Conservation (phyloP, 192 early-diverging fungal genomes). For the Umbelopsis vinacea region DNA sequence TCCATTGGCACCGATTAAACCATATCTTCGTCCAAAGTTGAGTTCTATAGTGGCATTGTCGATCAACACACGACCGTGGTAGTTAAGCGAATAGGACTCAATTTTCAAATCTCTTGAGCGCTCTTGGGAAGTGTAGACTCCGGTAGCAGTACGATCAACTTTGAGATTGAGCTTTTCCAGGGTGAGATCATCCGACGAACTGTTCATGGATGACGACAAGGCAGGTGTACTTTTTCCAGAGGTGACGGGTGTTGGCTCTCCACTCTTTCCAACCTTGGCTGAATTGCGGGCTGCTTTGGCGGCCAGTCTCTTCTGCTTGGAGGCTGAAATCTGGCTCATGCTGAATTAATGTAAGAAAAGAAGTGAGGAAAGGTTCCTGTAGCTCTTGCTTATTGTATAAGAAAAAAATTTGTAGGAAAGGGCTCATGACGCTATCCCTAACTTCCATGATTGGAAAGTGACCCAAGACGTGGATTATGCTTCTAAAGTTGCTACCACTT, state of each 20-base stretch:
- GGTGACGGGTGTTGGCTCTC: constrained; percentile 31
- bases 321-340: constrained; percentile 51
- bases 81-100: constrained; percentile 87
- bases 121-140: constrained; percentile 85
- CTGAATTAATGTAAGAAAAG: not conserved
- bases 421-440: constrained; percentile 6
- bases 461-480: not conserved
- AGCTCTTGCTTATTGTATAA: not conserved
- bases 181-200: constrained; percentile 45
- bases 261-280: constrained; percentile 36
- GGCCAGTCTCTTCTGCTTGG: constrained; percentile 77
- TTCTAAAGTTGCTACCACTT: not conserved
- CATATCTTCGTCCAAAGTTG: constrained; percentile 92
- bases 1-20: constrained; percentile 91
- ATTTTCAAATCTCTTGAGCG: constrained; percentile 90
- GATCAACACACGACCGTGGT: constrained; percentile 91
- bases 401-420: not conserved
- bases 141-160: constrained; percentile 80
- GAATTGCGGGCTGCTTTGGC: constrained; percentile 66
- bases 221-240: constrained; percentile 40
- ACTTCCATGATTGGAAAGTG: constrained; percentile 16
- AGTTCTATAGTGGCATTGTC: constrained; percentile 90
- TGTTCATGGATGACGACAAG: constrained; percentile 35
- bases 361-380: not conserved
- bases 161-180: constrained; percentile 63